Conservation (phyloP, 1,284 basidiomycete genomes). For the Phylloboletellus chloephorus region DNA sequence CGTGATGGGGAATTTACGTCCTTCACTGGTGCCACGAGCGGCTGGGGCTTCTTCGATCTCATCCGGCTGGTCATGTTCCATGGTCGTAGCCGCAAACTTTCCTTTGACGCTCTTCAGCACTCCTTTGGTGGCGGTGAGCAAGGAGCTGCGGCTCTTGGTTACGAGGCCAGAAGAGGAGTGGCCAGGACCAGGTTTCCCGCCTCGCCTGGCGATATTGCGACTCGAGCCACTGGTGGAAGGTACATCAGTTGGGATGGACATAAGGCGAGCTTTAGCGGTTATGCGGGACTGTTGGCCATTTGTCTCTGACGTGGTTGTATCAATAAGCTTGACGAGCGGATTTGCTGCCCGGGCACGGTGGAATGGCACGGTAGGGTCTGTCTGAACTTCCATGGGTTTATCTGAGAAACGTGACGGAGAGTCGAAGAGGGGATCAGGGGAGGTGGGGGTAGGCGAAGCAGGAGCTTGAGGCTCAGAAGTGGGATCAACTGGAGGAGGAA, state of each 20-base stretch:
- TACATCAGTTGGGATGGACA: slow-evolving; percentile 17
- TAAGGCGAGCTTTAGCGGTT: slow-evolving; percentile 42
- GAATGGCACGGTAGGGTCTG: slow-evolving; percentile 26
- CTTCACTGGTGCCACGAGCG: slow-evolving; percentile 2
- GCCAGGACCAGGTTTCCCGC: slow-evolving; percentile 44
- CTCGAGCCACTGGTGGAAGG: slow-evolving; percentile 14
- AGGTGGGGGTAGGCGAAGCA: slow-evolving; percentile 14
- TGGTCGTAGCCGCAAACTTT: slow-evolving; percentile 18
- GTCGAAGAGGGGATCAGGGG: slow-evolving; percentile 30
- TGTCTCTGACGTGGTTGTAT: slow-evolving; percentile 31
- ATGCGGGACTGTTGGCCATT: slow-evolving; percentile 35
- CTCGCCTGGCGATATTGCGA: slow-evolving; percentile 11
- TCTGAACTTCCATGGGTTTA: slow-evolving; percentile 7
- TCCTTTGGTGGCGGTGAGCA: slow-evolving; percentile 47
- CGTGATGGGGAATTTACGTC: slow-evolving; percentile 7
- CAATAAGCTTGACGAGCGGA: slow-evolving; percentile 48
- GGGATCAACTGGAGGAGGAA: not conserved
- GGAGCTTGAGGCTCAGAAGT: slow-evolving; percentile 5
- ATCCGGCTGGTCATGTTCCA: slow-evolving; percentile 14
- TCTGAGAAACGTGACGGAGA: slow-evolving; percentile 17
- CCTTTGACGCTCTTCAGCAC: slow-evolving; percentile 44
- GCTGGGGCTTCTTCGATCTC: slow-evolving; percentile 20
- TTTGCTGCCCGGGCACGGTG: slow-evolving; percentile 47
- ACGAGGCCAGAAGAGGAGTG: slow-evolving; percentile 38
- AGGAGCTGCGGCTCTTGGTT: slow-evolving; percentile 40